Conservation (phyloP, 1,284 basidiomycete species). For the Cerioporus squamosus region DNA sequence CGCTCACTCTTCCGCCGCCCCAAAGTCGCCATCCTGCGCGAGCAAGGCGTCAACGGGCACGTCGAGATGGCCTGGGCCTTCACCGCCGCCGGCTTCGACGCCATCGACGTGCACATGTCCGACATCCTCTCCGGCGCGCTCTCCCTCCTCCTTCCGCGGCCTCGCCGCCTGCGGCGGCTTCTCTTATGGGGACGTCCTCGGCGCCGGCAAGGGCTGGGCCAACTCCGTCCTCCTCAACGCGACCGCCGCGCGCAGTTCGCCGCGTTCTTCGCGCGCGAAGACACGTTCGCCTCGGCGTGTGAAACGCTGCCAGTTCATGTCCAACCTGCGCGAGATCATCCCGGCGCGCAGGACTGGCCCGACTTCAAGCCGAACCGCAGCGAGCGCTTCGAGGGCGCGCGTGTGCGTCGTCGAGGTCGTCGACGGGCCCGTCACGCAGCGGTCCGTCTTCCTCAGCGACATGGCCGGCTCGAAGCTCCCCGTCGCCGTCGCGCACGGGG, state of each 20-base stretch:
- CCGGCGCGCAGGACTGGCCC: slow-evolving; percentile 88
- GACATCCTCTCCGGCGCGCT: slow-evolving; percentile 84
- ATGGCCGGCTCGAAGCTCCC: slow-evolving; percentile 91
- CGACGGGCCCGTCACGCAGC: slow-evolving; percentile 53
- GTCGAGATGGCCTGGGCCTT: slow-evolving; percentile 99
- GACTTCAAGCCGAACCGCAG: slow-evolving; percentile 89
- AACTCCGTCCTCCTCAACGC: slow-evolving; percentile 88
- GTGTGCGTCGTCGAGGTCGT: slow-evolving; percentile 83
- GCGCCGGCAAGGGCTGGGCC: slow-evolving; percentile 98
- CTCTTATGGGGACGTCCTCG: slow-evolving; percentile 98
- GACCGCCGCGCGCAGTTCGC: slow-evolving; percentile 77
- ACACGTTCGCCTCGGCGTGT: slow-evolving; percentile 95
- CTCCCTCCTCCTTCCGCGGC: slow-evolving; percentile 74
- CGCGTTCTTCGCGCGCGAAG: slow-evolving; percentile 78
- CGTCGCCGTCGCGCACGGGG: slow-evolving; percentile 95
- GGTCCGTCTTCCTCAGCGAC: slow-evolving; percentile 84
- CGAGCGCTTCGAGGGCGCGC: slow-evolving; percentile 91
- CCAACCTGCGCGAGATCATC: slow-evolving; percentile 85
- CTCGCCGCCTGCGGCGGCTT: slow-evolving; percentile 97
- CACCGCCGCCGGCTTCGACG: slow-evolving; percentile 89
- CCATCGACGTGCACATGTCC: slow-evolving; percentile 98
- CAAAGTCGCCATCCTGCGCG: slow-evolving; percentile 93
- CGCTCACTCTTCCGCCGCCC: slow-evolving; percentile 60
- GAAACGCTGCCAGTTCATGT: slow-evolving; percentile 98
- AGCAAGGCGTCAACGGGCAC: slow-evolving; percentile 99